These are phyloP conservation scores for Phallus indusiatus DNA, from an alignment of 768 basidiomycete genomes.

Conservation along the genomic window DNA sequence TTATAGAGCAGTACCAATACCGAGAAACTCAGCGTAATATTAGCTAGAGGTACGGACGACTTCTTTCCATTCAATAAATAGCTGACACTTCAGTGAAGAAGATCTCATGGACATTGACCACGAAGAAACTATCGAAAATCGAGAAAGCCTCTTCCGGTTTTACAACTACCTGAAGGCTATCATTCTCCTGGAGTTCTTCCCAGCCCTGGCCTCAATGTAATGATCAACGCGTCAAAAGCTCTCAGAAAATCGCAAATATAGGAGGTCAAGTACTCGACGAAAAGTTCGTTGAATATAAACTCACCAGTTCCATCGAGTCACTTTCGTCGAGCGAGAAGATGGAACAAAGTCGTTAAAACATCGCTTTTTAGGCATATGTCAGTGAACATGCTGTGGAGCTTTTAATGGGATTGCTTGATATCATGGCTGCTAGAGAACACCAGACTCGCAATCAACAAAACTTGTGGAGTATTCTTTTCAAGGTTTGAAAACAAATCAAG, in stretches of 20 bases:
- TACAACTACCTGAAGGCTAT: slow-evolving; percentile 93
- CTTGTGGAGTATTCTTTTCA: slow-evolving; percentile 82
- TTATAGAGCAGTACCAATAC: slow-evolving; percentile 70
- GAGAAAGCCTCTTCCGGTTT: slow-evolving; percentile 66
- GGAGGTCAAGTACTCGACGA: slow-evolving; percentile 81
- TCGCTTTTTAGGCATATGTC: slow-evolving; percentile 44
- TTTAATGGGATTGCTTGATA: slow-evolving; percentile 86
- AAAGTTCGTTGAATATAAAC: slow-evolving; percentile 82
- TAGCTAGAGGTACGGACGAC: slow-evolving; percentile 74
- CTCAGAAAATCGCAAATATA: slow-evolving; percentile 74
- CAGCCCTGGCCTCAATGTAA: slow-evolving; percentile 84
- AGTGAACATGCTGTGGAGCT: slow-evolving; percentile 90
- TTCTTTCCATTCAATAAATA: too few species aligned
- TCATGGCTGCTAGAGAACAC: slow-evolving; percentile 70
- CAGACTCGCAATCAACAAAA: slow-evolving; percentile 50
- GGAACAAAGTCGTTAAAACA: slow-evolving; percentile 73
- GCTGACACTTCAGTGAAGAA: slow-evolving; percentile 49
- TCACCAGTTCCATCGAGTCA: slow-evolving; percentile 72
- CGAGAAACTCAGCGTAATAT: slow-evolving; percentile 79
- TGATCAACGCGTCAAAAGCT: slow-evolving; percentile 90
- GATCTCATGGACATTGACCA: slow-evolving; percentile 67
- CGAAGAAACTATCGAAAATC: slow-evolving; percentile 74
- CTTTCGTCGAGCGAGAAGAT: slow-evolving; percentile 62
- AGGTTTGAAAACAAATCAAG: slow-evolving; percentile 68
- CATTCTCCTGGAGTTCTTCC: slow-evolving; percentile 69